Evolutionary conservation across 805 yeast species (phyloP).

Genomic region (Debaryomyces tyrocola): DNA sequence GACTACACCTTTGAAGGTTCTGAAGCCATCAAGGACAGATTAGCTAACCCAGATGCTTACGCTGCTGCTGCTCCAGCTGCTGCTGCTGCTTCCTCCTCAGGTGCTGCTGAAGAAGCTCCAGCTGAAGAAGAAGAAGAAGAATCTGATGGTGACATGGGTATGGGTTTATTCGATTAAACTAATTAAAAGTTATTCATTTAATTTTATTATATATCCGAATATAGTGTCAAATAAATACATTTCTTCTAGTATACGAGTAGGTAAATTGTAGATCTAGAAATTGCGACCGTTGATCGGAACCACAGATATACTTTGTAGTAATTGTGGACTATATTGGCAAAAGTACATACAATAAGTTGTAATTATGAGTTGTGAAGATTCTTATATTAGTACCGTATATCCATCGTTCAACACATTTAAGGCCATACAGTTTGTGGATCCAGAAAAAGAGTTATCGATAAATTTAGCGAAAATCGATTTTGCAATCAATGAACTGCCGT

Average conservation of each 20-base stretch:
- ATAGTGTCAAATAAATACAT: neutral
- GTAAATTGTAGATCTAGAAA: neutral
- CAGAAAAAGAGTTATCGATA: conserved; percentile 14
- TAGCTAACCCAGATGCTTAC: conserved; percentile 99
- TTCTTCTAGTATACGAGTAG: no score
- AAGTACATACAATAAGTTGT: no score
- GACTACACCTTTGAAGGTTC: conserved; percentile 99
- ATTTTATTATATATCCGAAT: neutral
- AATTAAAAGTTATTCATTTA: no score
- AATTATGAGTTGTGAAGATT: neutral
- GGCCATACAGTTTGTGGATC: conserved; percentile 1
- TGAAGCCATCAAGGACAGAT: conserved; percentile 98
- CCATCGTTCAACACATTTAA: conserved; percentile 1
- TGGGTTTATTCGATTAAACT: conserved; percentile 97
- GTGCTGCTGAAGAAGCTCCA: conserved; percentile 65
- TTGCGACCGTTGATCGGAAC: neutral
- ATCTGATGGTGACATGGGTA: conserved; percentile 76
- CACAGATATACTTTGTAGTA: conserved; percentile 3
- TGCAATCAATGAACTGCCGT: conserved; percentile 10
- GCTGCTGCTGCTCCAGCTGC: conserved; percentile 99
- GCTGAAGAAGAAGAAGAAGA: conserved; percentile 71
- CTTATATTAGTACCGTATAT: neutral
- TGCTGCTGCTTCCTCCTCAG: conserved; percentile 66
- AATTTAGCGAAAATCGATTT: conserved; percentile 15
- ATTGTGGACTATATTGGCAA: neutral